Conservation (phyloP, 371 early-diverging fungal genomes). For the Mucor circinelloides region DNA sequence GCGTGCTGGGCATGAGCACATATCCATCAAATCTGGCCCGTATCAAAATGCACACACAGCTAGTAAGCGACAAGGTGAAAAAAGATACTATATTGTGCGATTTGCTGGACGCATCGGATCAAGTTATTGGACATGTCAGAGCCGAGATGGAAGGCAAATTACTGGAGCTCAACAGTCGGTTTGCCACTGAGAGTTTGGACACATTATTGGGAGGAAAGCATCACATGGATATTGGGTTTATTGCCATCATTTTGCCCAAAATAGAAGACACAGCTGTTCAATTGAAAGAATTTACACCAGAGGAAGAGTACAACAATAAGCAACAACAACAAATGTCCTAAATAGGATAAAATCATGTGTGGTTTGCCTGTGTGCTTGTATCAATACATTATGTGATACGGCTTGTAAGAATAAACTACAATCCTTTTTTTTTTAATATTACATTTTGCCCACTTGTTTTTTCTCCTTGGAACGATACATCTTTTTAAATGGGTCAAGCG, state of each 20-base stretch:
- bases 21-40: slow-evolving; percentile 17
- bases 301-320: slow-evolving; percentile 22
- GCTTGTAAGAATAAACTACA: background rate
- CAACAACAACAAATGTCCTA: slow-evolving; percentile 4
- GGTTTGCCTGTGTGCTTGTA: background rate
- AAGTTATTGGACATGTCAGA: slow-evolving; percentile 21
- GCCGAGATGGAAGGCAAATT: slow-evolving; percentile 49
- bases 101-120: slow-evolving; percentile 16
- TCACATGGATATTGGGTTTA: slow-evolving; percentile 42
- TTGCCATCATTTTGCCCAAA: slow-evolving; percentile 47
- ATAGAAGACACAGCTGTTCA: slow-evolving; percentile 31
- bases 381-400: background rate
- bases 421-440: slow-evolving; percentile 1
- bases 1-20: slow-evolving; percentile 42
- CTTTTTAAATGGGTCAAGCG: slow-evolving; percentile 43
- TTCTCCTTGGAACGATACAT: too few species aligned
- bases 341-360: slow-evolving; percentile 7
- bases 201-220: slow-evolving; percentile 22
- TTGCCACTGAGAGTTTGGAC: slow-evolving; percentile 21
- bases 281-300: slow-evolving; percentile 24
- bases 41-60: slow-evolving; percentile 4
- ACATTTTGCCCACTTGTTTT: background rate
- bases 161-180: slow-evolving; percentile 42
- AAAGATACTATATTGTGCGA: slow-evolving; percentile 30
- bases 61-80: slow-evolving; percentile 33